Percentiles rank a stretch among this genome's conserved stretches.
Conservation (phyloP, 108 stramenopile genomes). For the Hondaea fermentalgiana region DNA sequence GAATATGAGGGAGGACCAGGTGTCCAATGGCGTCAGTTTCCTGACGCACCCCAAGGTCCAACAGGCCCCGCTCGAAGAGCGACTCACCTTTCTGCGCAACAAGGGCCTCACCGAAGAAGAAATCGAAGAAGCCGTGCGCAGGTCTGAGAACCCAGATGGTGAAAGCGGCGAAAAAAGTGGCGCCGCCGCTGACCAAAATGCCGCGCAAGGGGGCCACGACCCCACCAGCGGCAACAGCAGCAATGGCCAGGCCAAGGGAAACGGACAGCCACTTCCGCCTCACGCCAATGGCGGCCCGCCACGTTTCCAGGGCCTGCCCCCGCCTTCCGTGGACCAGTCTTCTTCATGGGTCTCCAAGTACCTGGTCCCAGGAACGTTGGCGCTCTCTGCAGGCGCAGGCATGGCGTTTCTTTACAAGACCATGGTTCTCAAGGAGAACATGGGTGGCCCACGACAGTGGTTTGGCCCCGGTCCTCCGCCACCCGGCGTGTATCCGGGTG, state of each 20-base stretch:
- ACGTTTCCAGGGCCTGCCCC: background rate
- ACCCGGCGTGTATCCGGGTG: background rate
- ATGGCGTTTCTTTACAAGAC: slow-evolving; percentile 11
- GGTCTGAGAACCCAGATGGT: background rate
- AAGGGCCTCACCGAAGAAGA: slow-evolving; percentile 11
- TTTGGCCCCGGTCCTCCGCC: background rate
- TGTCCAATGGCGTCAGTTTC: background rate
- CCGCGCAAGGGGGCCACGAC: background rate
- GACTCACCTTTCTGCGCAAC: background rate
- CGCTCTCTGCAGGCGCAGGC: slow-evolving; percentile 3
- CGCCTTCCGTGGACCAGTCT: background rate
- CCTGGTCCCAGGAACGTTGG: background rate
- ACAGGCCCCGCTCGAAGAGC: background rate
- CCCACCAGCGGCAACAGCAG: no score
- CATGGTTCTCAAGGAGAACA: slow-evolving; percentile 3
- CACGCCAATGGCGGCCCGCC: background rate
- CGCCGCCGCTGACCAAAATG: background rate
- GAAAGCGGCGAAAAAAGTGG: background rate
- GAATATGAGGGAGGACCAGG: slow-evolving; percentile 12
- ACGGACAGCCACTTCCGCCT: no score
- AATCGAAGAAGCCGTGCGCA: background rate
- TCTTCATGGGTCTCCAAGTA: background rate
- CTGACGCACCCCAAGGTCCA: slow-evolving; percentile 16
- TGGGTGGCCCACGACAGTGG: background rate
- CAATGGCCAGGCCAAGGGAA: no score